phyloP scores from a whole-genome alignment of 306 rosid genomes.

The Casuarina cunninghamiana region DNA sequence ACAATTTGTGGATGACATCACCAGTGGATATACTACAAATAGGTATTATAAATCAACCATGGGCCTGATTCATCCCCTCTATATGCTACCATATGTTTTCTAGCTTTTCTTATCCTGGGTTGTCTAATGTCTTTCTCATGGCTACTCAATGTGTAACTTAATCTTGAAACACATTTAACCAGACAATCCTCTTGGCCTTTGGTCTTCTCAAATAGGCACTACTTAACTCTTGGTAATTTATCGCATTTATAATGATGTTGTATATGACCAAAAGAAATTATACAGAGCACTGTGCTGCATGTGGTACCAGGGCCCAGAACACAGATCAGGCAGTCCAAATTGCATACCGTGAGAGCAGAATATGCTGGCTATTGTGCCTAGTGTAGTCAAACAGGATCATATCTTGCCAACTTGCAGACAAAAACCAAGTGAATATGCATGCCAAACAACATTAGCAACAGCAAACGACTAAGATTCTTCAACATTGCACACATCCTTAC shows the following conservation, averaged over 20 bases:
- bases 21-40: neutral
- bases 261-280: too few relatives aligned
- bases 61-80: neutral
- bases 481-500: neutral
- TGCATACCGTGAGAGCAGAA: neutral
- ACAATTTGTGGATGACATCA: neutral
- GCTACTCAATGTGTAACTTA: neutral
- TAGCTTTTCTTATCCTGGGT: too few relatives aligned
- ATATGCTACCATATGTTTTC: neutral
- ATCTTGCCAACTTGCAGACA: neutral
- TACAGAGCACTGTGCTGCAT: too few relatives aligned
- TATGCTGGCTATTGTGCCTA: neutral
- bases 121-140: too few relatives aligned
- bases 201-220: neutral
- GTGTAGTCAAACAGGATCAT: neutral
- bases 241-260: too few relatives aligned
- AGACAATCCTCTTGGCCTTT: neutral
- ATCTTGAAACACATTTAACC: neutral
- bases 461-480: neutral
- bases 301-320: neutral
- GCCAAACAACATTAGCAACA: neutral
- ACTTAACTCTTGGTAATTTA: neutral
- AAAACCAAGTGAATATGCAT: neutral
- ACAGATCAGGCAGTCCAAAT: neutral
- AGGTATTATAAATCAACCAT: neutral